Evolutionary conservation across 2,329 filamentous ascomycete species (phyloP).

Genomic region (Capronia americana): DNA sequence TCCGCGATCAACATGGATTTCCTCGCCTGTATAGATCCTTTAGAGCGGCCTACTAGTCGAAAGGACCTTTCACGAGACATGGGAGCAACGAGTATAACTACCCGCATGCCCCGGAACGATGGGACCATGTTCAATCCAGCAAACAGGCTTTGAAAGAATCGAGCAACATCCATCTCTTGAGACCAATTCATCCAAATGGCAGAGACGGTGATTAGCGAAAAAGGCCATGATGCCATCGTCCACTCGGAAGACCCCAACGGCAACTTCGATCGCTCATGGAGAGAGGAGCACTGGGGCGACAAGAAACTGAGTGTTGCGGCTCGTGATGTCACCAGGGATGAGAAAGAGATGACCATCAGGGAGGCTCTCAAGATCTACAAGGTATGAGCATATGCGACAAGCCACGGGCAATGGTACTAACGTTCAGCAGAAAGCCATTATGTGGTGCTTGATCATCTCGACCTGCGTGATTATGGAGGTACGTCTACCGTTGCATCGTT

Average conservation of each 20-base stretch:
- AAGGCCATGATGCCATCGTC: slow-evolving; percentile 11
- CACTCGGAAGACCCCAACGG: slow-evolving; percentile 20
- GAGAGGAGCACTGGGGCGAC: slow-evolving; percentile 30
- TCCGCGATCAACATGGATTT: not conserved
- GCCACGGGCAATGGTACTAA: not conserved
- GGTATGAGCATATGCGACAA: not conserved
- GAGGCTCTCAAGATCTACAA: slow-evolving; percentile 37
- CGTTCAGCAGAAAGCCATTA: slow-evolving; percentile 38
- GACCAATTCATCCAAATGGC: slow-evolving; percentile 5
- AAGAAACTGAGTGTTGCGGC: slow-evolving; percentile 27
- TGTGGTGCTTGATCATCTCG: slow-evolving; percentile 51
- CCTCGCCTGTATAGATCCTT: not conserved
- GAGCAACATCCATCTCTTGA: not conserved
- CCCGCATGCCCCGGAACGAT: not conserved
- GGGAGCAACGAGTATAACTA: slow-evolving; percentile 6
- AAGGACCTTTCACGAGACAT: not conserved
- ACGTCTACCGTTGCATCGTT: not conserved
- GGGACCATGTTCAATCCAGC: not conserved
- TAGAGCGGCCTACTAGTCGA: not conserved
- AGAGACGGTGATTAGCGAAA: slow-evolving; percentile 2
- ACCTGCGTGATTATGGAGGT: slow-evolving; percentile 59
- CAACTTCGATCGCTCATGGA: slow-evolving; percentile 31
- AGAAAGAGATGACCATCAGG: slow-evolving; percentile 35
- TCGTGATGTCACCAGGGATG: slow-evolving; percentile 25
- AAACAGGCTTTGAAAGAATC: not conserved